Evolutionary conservation across 1,139 yeast genomes (phyloP).

Genomic region (Saccharomyces hybrid): DNA sequence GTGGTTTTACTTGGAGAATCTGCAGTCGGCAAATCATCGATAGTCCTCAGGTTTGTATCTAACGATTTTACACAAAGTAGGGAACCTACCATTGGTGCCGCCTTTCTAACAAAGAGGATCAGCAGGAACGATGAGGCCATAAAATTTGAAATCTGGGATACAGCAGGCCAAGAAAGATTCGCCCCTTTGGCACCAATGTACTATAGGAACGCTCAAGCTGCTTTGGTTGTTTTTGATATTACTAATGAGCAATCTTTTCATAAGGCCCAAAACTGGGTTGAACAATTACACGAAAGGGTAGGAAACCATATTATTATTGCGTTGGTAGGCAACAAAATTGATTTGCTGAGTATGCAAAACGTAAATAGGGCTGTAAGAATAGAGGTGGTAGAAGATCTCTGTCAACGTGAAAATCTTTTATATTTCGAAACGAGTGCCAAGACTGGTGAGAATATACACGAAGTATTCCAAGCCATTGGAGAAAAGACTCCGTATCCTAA

Average conservation of each 20-base stretch:
- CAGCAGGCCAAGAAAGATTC: slow-evolving; percentile 97
- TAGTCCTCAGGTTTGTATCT: slow-evolving; percentile 85
- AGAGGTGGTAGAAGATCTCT: slow-evolving; percentile 77
- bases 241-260: slow-evolving; percentile 94
- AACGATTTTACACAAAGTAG: slow-evolving; percentile 95
- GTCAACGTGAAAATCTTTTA: slow-evolving; percentile 75
- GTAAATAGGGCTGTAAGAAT: slow-evolving; percentile 68
- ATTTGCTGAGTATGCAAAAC: slow-evolving; percentile 40
- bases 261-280: slow-evolving; percentile 97
- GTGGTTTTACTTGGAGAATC: slow-evolving; percentile 92
- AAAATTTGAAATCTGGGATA: slow-evolving; percentile 97
- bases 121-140: slow-evolving; percentile 82
- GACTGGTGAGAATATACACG: slow-evolving; percentile 83
- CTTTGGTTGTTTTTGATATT: slow-evolving; percentile 89
- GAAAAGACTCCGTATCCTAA: slow-evolving; percentile 37
- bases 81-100: slow-evolving; percentile 97
- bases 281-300: slow-evolving; percentile 93
- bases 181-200: slow-evolving; percentile 97
- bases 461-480: slow-evolving; percentile 86
- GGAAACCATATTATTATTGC: slow-evolving; percentile 86
- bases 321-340: slow-evolving; percentile 86
- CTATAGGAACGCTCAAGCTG: slow-evolving; percentile 96
- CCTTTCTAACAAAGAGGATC: slow-evolving; percentile 90
- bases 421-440: slow-evolving; percentile 96
- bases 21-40: slow-evolving; percentile 93